Percentiles rank a stretch among this genome's conserved stretches.
Conservation (phyloP, 495 filamentous ascomycete species). For the Tuber aestivum region DNA sequence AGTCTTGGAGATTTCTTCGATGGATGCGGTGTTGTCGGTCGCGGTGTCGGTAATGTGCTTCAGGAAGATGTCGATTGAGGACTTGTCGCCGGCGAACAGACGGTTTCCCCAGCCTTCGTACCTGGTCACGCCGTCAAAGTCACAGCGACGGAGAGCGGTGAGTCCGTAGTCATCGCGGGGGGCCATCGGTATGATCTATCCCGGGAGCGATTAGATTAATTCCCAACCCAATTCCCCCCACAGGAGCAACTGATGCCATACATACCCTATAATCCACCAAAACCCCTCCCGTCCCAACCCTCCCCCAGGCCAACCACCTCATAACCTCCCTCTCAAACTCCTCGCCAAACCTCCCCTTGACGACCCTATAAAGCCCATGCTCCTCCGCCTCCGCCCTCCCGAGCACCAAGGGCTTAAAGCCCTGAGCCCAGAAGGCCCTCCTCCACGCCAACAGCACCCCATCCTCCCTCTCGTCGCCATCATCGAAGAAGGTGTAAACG, state of each 20-base stretch:
- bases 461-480: conserved; percentile 63
- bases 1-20: conserved; percentile 58
- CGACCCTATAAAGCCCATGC: conserved; percentile 67
- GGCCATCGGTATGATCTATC: conserved; percentile 71
- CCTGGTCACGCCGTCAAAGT: conserved; percentile 64
- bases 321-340: conserved; percentile 66
- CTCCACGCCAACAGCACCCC: conserved; percentile 80
- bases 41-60: conserved; percentile 25
- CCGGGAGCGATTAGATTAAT: background rate
- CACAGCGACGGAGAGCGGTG: conserved; percentile 63
- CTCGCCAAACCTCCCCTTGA: conserved; percentile 49
- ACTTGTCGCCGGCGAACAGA: conserved; percentile 67
- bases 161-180: conserved; percentile 66
- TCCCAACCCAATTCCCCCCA: background rate
- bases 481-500: conserved; percentile 91
- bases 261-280: conserved; percentile 63
- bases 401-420: conserved; percentile 79
- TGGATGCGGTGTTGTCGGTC: conserved; percentile 55
- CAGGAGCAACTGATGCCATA: background rate
- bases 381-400: conserved; percentile 76
- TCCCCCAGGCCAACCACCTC: conserved; percentile 88
- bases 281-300: conserved; percentile 83
- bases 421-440: conserved; percentile 87
- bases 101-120: conserved; percentile 67
- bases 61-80: conserved; percentile 29